These are phyloP conservation scores for Rhynchospora breviuscula DNA, from an alignment of 176 grass and related monocot species.

Conservation along the genomic window DNA sequence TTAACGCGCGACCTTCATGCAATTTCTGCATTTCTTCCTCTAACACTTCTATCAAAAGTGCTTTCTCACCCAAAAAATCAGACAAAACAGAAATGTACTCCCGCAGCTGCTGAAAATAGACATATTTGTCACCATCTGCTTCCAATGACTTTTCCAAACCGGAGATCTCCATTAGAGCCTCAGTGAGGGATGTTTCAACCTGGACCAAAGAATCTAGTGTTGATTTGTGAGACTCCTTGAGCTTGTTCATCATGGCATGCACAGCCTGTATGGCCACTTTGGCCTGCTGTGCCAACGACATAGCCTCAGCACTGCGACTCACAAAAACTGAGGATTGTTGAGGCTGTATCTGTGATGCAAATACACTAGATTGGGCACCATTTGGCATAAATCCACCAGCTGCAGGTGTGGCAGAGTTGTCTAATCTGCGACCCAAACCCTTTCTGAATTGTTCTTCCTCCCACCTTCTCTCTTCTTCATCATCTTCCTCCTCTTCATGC, in stretches of 20 bases:
- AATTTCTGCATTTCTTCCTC: constrained; percentile 87
- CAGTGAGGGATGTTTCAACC: constrained; percentile 58
- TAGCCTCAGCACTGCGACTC: constrained; percentile 44
- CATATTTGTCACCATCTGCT: constrained; percentile 69
- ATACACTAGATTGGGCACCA: constrained; percentile 19
- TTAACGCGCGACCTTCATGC: constrained; percentile 59
- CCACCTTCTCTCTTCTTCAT: constrained; percentile 91
- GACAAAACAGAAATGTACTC: constrained; percentile 86
- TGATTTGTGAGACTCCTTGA: constrained; percentile 72
- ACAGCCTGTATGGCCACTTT: constrained; percentile 72
- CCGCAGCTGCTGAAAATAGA: constrained; percentile 82
- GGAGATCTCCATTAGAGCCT: constrained; percentile 83
- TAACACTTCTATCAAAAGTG: constrained; percentile 81
- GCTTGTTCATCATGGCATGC: constrained; percentile 66
- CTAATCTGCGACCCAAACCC: constrained; percentile 60
- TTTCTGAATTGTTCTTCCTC: constrained; percentile 95
- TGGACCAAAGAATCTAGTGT: constrained; percentile 50
- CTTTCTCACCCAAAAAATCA: constrained; percentile 93
- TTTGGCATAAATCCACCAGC: constrained; percentile 14
- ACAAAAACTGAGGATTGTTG: constrained; percentile 47
- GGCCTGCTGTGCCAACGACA: constrained; percentile 79
- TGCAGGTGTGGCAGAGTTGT: constrained; percentile 49
- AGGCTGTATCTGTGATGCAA: constrained; percentile 31
- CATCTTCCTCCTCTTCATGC: constrained; percentile 50
- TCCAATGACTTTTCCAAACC: constrained; percentile 58